Evolutionary conservation across 1,284 basidiomycete genomes (phyloP), one percentile per base, ranked within the genome.

Genomic region (Microbotryomycetes sp.): DNA sequence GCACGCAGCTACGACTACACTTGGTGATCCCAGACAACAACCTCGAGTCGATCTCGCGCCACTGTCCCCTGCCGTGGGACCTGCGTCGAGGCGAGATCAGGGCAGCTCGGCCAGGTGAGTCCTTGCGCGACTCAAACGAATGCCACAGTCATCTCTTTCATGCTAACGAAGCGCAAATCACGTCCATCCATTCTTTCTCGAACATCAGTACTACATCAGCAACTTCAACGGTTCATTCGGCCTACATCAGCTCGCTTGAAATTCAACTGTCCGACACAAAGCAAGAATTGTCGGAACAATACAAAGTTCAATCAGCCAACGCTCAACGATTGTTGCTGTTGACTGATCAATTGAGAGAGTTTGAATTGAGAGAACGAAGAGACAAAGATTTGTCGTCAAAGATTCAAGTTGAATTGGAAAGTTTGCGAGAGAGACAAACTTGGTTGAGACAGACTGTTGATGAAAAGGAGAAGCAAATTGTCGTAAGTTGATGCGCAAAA

Each of bases 301-400:
- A 98, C 81, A 94, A 96, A 76, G 90, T 91, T 0, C 93, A 97
- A 74, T 75, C 76, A 6, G 91, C 94, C 77, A 96, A 96, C 75
- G 90, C 92, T 1, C 93, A 97, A 74, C 82, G 90, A 46, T 81
- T 94, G 15, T 81, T 98, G 16, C 82, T 88, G 6, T 89, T 97
- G 86, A 94, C 90, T 66, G 94, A 98, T 76, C 88, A 89, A 0
- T 80, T 97, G 7, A 84, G 92, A 50, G 92, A 94, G 75, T 87
- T 91, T 74, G 93, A 97, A 74, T 88, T 92, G 65, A 72, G 85
- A 29, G 83, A 85, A 4, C 81, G 89, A 58, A 79, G 85, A 52
- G 87, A 89, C 66, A 80, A 86, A 2, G 92, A 96, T 73, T 84
- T 83, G 68, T 77, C 89, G 31, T 79, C 88, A 63, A 85, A 85